A percentile compares a stretch with the other conserved stretches of the same genome.
These are phyloP conservation scores for Aspergillus pseudoglaucus DNA, from an alignment of 2,329 filamentous ascomycete species.

Conservation along the genomic window DNA sequence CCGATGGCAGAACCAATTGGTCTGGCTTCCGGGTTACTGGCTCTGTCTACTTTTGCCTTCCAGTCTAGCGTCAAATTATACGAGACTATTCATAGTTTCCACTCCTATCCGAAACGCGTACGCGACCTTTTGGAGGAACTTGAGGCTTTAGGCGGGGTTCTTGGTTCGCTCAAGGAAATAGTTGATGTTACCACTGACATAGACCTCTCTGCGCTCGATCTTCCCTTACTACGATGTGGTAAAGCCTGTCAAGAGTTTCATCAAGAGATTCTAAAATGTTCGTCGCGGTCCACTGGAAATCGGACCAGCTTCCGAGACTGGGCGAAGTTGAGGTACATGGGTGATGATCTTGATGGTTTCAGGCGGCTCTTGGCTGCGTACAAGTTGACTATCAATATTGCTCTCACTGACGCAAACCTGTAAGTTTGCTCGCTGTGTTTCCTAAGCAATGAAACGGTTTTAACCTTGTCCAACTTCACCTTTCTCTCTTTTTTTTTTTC, in stretches of 20 bases:
- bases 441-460: too few species aligned
- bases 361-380: conserved; percentile 36
- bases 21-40: conserved; percentile 32
- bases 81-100: conserved; percentile 33
- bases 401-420: conserved; percentile 36
- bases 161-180: conserved; percentile 27
- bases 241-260: conserved; percentile 40
- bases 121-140: conserved; percentile 39
- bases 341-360: conserved; percentile 40
- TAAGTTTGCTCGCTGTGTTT: conserved; percentile 18
- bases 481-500: conserved; percentile 3
- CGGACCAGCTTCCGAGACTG: conserved; percentile 42
- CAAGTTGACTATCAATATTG: conserved; percentile 38
- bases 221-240: conserved; percentile 38
- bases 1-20: conserved; percentile 35
- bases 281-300: conserved; percentile 25
- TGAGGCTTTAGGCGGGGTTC: conserved; percentile 31
- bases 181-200: conserved; percentile 19
- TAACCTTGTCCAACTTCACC: not conserved
- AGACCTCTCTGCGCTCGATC: conserved; percentile 25
- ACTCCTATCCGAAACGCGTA: conserved; percentile 31
- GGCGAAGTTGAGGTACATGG: conserved; percentile 41
- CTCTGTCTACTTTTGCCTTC: conserved; percentile 35
- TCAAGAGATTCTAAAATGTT: conserved; percentile 31
- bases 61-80: conserved; percentile 34